Conservation (phyloP, 179 eudicot species). For the Heliamphora pulchella region DNA sequence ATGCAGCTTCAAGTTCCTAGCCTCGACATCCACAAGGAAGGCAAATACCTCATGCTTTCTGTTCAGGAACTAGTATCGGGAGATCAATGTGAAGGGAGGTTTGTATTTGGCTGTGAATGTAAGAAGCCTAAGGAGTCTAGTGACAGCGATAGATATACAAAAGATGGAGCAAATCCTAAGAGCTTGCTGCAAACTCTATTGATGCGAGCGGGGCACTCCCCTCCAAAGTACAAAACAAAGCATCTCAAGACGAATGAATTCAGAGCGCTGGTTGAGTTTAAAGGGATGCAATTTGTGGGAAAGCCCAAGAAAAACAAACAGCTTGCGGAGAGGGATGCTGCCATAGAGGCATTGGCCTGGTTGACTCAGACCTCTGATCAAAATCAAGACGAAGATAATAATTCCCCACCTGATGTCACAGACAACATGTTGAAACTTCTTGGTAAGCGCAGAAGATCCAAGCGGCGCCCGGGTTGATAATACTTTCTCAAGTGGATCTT, state of each 20-base stretch:
- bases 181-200: slow-evolving; percentile 90
- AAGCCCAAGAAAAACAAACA: slow-evolving; percentile 85
- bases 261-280: slow-evolving; percentile 89
- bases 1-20: slow-evolving; percentile 80
- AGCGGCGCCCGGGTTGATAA: slow-evolving; percentile 21
- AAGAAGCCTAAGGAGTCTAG: slow-evolving; percentile 44
- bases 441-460: slow-evolving; percentile 53
- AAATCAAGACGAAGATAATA: slow-evolving; percentile 42
- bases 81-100: slow-evolving; percentile 89
- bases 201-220: slow-evolving; percentile 97
- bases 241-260: slow-evolving; percentile 93
- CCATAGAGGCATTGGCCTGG: slow-evolving; percentile 92
- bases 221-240: slow-evolving; percentile 92
- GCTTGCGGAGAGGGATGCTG: slow-evolving; percentile 91
- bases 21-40: slow-evolving; percentile 72
- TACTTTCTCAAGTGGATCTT: not conserved
- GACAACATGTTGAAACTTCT: slow-evolving; percentile 96
- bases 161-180: slow-evolving; percentile 91
- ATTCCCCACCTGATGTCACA: slow-evolving; percentile 69
- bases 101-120: slow-evolving; percentile 88
- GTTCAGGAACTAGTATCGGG: slow-evolving; percentile 85
- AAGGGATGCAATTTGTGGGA: slow-evolving; percentile 97
- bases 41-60: slow-evolving; percentile 86
- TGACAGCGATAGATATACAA: slow-evolving; percentile 50
- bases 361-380: slow-evolving; percentile 74